Evolutionary conservation across 495 filamentous ascomycete species (phyloP).

Genomic region (Staphylotrichum longicolle): DNA sequence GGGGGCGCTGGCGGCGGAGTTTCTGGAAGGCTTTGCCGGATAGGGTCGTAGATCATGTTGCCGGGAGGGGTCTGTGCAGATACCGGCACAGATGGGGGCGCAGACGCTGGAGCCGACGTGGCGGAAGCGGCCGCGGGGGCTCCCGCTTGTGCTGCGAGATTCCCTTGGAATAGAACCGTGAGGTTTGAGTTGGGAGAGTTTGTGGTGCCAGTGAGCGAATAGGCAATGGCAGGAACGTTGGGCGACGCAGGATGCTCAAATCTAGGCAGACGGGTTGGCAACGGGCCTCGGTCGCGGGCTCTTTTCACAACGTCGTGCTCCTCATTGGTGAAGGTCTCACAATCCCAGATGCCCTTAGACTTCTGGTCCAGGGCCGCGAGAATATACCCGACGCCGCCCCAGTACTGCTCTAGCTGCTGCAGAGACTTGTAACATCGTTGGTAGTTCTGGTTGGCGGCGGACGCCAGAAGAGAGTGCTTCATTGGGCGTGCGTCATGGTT

Average conservation of each 20-base stretch:
- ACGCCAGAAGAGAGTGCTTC: slow-evolving; percentile 70
- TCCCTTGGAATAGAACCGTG: slow-evolving; percentile 64
- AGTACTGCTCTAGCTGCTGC: slow-evolving; percentile 71
- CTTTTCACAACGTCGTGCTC: slow-evolving; percentile 67
- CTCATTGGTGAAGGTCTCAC: slow-evolving; percentile 71
- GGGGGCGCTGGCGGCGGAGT: slow-evolving; percentile 43
- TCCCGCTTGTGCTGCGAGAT: slow-evolving; percentile 25
- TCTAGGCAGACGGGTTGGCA: slow-evolving; percentile 27
- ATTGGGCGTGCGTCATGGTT: slow-evolving; percentile 52
- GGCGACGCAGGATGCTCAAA: slow-evolving; percentile 41
- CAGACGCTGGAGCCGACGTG: slow-evolving; percentile 17
- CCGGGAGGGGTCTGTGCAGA: slow-evolving; percentile 46
- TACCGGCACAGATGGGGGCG: slow-evolving; percentile 26
- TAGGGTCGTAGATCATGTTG: slow-evolving; percentile 54
- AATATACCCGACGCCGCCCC: slow-evolving; percentile 84
- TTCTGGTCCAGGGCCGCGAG: slow-evolving; percentile 83
- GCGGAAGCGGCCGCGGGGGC: slow-evolving; percentile 18
- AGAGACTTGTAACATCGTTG: slow-evolving; percentile 78
- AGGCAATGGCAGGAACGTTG: slow-evolving; percentile 60
- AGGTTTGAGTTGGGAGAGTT: slow-evolving; percentile 78
- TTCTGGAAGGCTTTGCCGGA: slow-evolving; percentile 50
- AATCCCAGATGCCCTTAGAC: slow-evolving; percentile 78
- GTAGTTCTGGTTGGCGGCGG: slow-evolving; percentile 75
- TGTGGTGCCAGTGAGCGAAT: slow-evolving; percentile 75
- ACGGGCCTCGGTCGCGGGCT: slow-evolving; percentile 51